Percentiles rank a stretch among this genome's conserved stretches.
Conservation (phyloP, 2,329 filamentous ascomycete genomes). For the Chaetomium olivaceum region DNA sequence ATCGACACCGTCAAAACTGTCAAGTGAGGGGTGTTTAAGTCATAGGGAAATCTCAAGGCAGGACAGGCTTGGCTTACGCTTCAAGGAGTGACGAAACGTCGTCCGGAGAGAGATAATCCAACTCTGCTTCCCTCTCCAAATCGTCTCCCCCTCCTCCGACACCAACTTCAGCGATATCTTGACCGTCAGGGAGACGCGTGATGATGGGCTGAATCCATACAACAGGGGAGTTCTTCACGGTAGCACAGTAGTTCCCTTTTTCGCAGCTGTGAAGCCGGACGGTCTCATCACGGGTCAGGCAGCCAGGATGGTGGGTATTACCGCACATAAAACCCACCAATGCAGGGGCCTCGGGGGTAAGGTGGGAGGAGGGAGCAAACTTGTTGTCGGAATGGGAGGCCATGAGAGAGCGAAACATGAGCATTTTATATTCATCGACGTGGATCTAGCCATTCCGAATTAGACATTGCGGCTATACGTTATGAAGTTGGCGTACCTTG, state of each 20-base stretch:
- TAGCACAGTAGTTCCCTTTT: conserved; percentile 62
- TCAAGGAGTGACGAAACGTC: conserved; percentile 33
- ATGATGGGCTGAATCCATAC: conserved; percentile 81
- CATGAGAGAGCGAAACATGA: conserved; percentile 67
- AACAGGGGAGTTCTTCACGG: conserved; percentile 50
- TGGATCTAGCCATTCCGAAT: conserved; percentile 58
- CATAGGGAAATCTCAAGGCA: neutral
- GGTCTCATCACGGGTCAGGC: conserved; percentile 63
- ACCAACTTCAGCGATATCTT: conserved; percentile 70
- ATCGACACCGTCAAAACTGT: conserved; percentile 31
- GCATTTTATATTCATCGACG: conserved; percentile 76
- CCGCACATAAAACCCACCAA: conserved; percentile 74
- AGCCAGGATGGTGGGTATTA: conserved; percentile 69
- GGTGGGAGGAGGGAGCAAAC: conserved; percentile 45
- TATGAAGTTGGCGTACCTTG: conserved; percentile 47
- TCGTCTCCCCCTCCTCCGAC: conserved; percentile 79
- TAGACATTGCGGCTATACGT: neutral
- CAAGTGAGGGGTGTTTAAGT: neutral
- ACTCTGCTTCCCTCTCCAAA: conserved; percentile 65
- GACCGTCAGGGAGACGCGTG: conserved; percentile 59
- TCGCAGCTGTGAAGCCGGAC: conserved; percentile 85
- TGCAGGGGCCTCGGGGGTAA: conserved; percentile 61
- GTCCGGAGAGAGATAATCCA: conserved; percentile 52
- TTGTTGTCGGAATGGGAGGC: conserved; percentile 44
- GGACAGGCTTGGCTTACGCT: conserved; percentile 37